These are phyloP conservation scores for Tolypocladium inflatum DNA, from an alignment of 2,329 filamentous ascomycete species.

Conservation along the genomic window DNA sequence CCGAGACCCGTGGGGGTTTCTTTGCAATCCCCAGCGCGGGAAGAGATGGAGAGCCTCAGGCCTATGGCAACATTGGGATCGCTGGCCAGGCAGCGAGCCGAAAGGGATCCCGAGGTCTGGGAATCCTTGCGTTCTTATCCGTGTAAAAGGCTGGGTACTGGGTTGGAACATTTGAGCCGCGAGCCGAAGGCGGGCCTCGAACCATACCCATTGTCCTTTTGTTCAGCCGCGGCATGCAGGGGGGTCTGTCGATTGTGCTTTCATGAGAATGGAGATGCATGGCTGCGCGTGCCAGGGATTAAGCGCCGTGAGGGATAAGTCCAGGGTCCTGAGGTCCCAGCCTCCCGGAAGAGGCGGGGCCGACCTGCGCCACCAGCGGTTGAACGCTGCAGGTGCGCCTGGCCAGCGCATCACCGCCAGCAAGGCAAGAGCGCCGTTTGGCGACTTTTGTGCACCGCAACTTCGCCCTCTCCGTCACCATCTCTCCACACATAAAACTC, in stretches of 20 bases:
- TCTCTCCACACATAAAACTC: neutral
- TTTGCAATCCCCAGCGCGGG: too few relatives aligned
- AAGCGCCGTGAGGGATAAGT: neutral
- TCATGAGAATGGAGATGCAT: neutral
- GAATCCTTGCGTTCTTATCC: neutral
- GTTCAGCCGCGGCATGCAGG: neutral
- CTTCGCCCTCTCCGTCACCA: neutral
- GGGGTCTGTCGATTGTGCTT: too few relatives aligned
- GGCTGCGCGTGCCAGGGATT: neutral
- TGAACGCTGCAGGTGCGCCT: constrained; percentile 2
- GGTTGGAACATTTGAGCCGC: neutral
- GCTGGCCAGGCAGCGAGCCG: neutral
- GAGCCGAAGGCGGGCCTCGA: neutral
- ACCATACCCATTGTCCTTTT: neutral
- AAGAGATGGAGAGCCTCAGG: neutral
- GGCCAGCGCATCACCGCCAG: neutral
- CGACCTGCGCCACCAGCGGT: constrained; percentile 2
- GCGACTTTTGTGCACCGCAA: neutral
- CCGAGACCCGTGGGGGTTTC: too few relatives aligned
- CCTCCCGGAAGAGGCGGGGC: constrained; percentile 4
- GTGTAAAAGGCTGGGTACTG: neutral
- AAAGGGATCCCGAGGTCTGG: neutral
- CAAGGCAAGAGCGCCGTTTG: neutral
- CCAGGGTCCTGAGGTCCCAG: neutral
- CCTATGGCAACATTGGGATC: neutral